Evolutionary conservation across 2,329 filamentous ascomycete species (phyloP), one percentile per base, ranked within the genome.

Genomic region (Lasiodiplodia sp.): DNA sequence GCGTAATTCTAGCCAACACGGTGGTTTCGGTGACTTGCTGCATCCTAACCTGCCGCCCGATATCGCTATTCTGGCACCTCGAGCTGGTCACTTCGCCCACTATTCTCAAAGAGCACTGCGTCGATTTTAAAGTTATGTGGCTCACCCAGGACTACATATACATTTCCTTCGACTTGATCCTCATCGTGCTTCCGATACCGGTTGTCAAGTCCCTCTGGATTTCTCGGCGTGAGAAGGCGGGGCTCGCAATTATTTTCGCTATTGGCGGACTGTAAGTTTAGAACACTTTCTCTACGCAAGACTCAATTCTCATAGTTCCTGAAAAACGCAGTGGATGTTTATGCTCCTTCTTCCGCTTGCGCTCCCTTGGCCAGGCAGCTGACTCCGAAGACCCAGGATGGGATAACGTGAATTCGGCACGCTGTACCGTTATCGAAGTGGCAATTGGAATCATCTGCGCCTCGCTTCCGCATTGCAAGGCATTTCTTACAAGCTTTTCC

Each of bases 171-270:
- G 78, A 79, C 67, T 60, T 78, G 12, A 71, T 74, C 49, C 75
- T 78, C 21, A 73, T 75, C 14, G 55, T 76, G 2, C 68, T 78
- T 3, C 78, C 78, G 7, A 72, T 79, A 63, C 77, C 76, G 4
- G 75, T 78, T 7, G 67, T 79, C 16, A 73, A 72, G 8, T 70
- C 68, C 0, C 69, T 79, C 31, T 72, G 76, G 28, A 70, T 79
- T 21, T 71, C 72, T 2, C 73, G 68, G 53, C 73, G 70, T n/a
- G 76, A 77, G 66, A 76, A 75, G 63, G 65, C 70, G 40, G 69
- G 75, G 7, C 69, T 79, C 23, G 77, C 77, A 70, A 75, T 71
- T 23, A 72, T 79, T 5, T 79, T 78, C 68, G 76, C 75, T 10
- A 69, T 78, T 34, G 78, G 78, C 47, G 72, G 72, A 25, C 69